phyloP scores from a whole-genome alignment of 495 filamentous ascomycete species.

The Immersiella caudata region DNA sequence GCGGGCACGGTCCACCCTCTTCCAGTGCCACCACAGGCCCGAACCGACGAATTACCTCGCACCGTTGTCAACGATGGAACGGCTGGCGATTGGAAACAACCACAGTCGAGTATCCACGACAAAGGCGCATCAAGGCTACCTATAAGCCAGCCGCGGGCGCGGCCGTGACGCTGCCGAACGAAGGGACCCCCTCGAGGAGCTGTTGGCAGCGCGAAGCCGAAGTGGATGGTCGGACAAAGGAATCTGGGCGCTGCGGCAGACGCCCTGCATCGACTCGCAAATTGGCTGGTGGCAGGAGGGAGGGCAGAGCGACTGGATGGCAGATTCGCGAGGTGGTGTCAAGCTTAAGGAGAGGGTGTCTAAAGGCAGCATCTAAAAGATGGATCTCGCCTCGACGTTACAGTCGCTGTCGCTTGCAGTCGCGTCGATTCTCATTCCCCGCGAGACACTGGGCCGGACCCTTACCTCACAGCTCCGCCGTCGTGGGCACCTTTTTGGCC shows the following conservation, averaged over 20 bases:
- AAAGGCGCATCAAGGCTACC: conserved; percentile 6
- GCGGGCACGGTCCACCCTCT: conserved; percentile 1
- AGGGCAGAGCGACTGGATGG: conserved; percentile 1
- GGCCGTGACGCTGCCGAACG: conserved; percentile 6
- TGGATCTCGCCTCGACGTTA: conserved; percentile 9
- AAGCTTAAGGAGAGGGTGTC: neutral
- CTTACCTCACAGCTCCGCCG: neutral
- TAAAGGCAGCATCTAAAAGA: conserved; percentile 6
- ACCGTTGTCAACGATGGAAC: neutral
- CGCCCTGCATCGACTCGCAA: conserved; percentile 2
- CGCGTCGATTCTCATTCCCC: conserved; percentile 6
- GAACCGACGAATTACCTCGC: conserved; percentile 8
- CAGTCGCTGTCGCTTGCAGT: conserved; percentile 10
- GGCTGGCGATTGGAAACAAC: conserved; percentile 1
- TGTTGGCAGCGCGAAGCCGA: neutral
- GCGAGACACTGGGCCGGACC: neutral
- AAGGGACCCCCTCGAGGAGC: neutral
- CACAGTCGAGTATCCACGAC: neutral
- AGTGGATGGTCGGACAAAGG: conserved; percentile 6
- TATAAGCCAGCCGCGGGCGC: neutral
- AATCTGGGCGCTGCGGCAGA: conserved; percentile 3
- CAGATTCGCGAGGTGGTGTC: conserved; percentile 5
- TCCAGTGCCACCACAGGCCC: neutral
- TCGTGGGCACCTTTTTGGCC: neutral
- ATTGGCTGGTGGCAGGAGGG: neutral